A percentile compares a stretch with the other conserved stretches of the same genome.
phyloP scores from a whole-genome alignment of 2,329 filamentous ascomycete genomes.

The Penicillium sumatraense region DNA sequence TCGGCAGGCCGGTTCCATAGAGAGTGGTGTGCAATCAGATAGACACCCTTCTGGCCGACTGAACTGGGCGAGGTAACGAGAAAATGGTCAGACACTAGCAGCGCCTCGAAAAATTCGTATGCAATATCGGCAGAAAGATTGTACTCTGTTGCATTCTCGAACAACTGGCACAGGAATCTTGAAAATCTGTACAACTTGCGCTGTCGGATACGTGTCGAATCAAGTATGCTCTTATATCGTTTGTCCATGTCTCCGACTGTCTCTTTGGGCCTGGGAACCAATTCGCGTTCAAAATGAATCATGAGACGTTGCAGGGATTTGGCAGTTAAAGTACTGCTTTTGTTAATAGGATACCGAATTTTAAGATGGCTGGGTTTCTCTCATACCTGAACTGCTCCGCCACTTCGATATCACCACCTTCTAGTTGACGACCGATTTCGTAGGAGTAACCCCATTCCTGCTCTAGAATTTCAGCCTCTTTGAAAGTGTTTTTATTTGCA shows the following conservation, averaged over 20 bases:
- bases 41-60: conserved; percentile 74
- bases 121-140: conserved; percentile 75
- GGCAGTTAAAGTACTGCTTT: conserved; percentile 74
- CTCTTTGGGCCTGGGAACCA: conserved; percentile 83
- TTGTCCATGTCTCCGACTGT: conserved; percentile 89
- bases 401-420: conserved; percentile 92
- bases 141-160: conserved; percentile 96
- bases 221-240: conserved; percentile 91
- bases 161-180: conserved; percentile 85
- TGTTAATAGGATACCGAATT: conserved; percentile 30
- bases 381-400: conserved; percentile 87
- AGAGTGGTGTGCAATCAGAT: conserved; percentile 82
- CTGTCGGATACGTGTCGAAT: conserved; percentile 94
- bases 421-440: conserved; percentile 86
- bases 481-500: conserved; percentile 98
- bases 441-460: conserved; percentile 99
- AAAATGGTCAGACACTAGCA: conserved; percentile 84
- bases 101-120: conserved; percentile 76
- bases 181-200: conserved; percentile 96
- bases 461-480: conserved; percentile 94
- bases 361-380: background rate
- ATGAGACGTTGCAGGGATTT: conserved; percentile 89
- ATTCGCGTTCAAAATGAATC: conserved; percentile 87
- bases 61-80: conserved; percentile 72
- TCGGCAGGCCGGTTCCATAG: conserved; percentile 76